A percentile compares a stretch with the other conserved stretches of the same genome.
Evolutionary conservation across 805 yeast species (phyloP).

Genomic region (Metschnikowia anglica): DNA sequence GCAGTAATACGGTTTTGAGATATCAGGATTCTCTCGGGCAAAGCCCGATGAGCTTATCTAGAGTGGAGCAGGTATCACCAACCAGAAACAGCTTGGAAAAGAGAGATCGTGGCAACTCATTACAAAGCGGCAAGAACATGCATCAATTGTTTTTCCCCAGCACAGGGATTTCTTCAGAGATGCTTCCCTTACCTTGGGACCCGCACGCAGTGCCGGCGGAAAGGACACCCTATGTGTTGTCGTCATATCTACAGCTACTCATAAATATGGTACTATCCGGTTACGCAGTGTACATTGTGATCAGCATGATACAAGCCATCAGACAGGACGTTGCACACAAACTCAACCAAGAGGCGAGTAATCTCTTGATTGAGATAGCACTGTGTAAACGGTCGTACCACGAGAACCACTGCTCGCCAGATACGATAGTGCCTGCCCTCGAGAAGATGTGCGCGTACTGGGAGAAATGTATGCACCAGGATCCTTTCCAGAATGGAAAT

Average conservation of each 20-base stretch:
- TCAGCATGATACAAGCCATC: conserved; percentile 47
- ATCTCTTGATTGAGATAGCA: conserved; percentile 50
- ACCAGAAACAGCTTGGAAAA: neutral
- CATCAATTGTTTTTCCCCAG: conserved; percentile 1
- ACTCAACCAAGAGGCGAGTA: conserved; percentile 47
- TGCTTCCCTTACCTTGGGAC: conserved; percentile 63
- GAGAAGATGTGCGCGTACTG: conserved; percentile 57
- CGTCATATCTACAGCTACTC: conserved; percentile 60
- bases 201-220: conserved; percentile 49
- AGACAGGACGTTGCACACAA: conserved; percentile 53
- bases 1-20: neutral
- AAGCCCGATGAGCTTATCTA: neutral
- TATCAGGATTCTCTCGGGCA: neutral
- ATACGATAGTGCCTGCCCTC: conserved; percentile 56
- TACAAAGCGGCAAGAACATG: neutral
- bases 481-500: conserved; percentile 49
- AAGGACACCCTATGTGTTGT: conserved; percentile 53
- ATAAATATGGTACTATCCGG: conserved; percentile 49
- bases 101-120: neutral
- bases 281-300: conserved; percentile 45
- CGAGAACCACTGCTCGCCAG: conserved; percentile 58
- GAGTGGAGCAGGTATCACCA: too few relatives aligned
- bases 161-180: neutral
- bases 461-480: conserved; percentile 65
- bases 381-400: conserved; percentile 51